Percentiles rank a stretch among this genome's conserved stretches.
phyloP scores from a whole-genome alignment of 257 asterid genomes.

The Pogostemon cablin region DNA sequence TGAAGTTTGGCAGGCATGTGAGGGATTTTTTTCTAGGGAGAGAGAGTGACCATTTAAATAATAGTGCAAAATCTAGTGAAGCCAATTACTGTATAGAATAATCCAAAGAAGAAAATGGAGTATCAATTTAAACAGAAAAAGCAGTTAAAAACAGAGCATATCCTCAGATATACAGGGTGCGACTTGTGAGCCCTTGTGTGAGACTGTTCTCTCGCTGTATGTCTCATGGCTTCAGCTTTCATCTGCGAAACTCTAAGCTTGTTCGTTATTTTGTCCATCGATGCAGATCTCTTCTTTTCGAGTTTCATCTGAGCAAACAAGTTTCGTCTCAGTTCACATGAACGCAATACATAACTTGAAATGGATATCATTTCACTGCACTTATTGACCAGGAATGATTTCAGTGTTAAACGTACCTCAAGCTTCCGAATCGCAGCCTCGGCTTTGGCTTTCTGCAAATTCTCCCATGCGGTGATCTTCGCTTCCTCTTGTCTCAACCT shows the following conservation, averaged over 20 bases:
- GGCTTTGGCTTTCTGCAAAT: conserved; percentile 89
- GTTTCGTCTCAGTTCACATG: neutral
- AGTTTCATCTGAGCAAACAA: conserved; percentile 60
- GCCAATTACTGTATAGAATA: too few relatives aligned
- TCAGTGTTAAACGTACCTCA: conserved; percentile 49
- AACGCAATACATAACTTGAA: neutral
- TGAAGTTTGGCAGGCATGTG: too few relatives aligned
- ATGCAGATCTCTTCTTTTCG: conserved; percentile 68
- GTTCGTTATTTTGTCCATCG: conserved; percentile 70
- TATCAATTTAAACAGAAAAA: conserved; percentile 39
- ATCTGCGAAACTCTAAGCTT: conserved; percentile 55
- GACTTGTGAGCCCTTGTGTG: conserved; percentile 30
- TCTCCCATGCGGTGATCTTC: conserved; percentile 83
- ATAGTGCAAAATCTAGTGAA: too few relatives aligned
- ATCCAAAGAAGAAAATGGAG: neutral
- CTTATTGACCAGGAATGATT: neutral
- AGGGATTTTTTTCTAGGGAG: too few relatives aligned
- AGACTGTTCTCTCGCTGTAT: conserved; percentile 23
- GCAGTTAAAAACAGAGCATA: conserved; percentile 43
- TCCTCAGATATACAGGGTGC: conserved; percentile 36
- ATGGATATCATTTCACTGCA: neutral
- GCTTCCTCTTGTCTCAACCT: conserved; percentile 78
- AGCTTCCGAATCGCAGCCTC: conserved; percentile 83
- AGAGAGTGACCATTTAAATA: too few relatives aligned
- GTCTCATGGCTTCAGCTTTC: conserved; percentile 70